Percentiles rank a stretch among this genome's conserved stretches.
These are phyloP conservation scores for Onygenales sp. DNA, from an alignment of 2,329 filamentous ascomycete genomes.

Conservation along the genomic window DNA sequence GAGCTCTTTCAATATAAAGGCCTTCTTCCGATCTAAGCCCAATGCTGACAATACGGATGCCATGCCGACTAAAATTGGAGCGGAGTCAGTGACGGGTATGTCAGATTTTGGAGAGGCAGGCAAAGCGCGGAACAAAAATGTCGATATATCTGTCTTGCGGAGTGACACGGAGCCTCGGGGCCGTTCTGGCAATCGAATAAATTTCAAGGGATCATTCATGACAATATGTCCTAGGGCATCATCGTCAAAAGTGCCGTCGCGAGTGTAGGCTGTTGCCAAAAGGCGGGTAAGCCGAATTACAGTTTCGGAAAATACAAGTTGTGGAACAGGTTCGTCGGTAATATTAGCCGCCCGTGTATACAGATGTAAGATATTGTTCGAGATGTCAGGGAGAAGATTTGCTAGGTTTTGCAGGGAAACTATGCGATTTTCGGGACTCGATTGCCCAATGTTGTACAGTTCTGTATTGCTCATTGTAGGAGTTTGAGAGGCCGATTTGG, in stretches of 20 bases:
- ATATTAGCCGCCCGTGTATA: conserved; percentile 46
- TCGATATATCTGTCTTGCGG: conserved; percentile 54
- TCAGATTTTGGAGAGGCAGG: conserved; percentile 52
- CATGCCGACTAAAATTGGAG: conserved; percentile 74
- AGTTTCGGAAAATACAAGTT: conserved; percentile 47
- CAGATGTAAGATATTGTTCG: conserved; percentile 47
- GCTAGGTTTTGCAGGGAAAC: conserved; percentile 41
- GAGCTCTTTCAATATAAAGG: conserved; percentile 77
- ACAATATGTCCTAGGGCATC: conserved; percentile 52
- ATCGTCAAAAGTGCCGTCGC: conserved; percentile 42
- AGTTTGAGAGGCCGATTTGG: conserved; percentile 34
- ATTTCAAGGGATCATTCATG: conserved; percentile 33
- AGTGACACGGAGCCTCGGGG: conserved; percentile 35
- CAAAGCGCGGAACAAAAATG: conserved; percentile 58
- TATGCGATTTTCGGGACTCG: conserved; percentile 39
- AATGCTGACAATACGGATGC: conserved; percentile 73
- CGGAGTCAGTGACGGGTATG: conserved; percentile 64
- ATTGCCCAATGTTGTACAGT: conserved; percentile 28
- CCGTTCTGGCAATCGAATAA: conserved; percentile 23
- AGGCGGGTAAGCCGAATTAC: conserved; percentile 46
- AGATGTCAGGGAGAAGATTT: conserved; percentile 45
- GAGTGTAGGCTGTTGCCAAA: conserved; percentile 41
- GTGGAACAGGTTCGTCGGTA: conserved; percentile 43
- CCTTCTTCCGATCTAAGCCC: conserved; percentile 79
- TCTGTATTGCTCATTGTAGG: conserved; percentile 29